Conservation (phyloP, 495 filamentous ascomycete genomes). For the Lineolata rhizophorae region DNA sequence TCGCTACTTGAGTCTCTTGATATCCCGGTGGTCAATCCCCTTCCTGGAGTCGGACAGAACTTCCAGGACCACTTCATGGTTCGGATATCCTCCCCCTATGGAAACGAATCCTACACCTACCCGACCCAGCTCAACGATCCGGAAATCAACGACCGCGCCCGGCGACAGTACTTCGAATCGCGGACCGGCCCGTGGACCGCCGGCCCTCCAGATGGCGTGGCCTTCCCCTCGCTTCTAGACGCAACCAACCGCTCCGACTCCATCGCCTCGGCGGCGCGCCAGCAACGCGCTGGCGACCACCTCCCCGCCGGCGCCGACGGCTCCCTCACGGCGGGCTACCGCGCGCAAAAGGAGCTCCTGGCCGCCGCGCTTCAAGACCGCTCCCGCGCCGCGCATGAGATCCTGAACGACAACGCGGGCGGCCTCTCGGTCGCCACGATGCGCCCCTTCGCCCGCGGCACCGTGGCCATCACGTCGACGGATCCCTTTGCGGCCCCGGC, state of each 20-base stretch:
- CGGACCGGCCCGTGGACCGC: conserved; percentile 28
- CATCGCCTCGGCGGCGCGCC: too few relatives aligned
- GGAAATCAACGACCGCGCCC: conserved; percentile 27
- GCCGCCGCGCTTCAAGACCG: conserved; percentile 37
- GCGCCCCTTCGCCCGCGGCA: conserved; percentile 21
- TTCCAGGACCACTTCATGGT: conserved; percentile 21
- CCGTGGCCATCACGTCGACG: conserved; percentile 6
- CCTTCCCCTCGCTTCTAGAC: too few relatives aligned
- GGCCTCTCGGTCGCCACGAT: conserved; percentile 37
- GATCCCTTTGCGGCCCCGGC: conserved; percentile 5
- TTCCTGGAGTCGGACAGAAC: conserved; percentile 23
- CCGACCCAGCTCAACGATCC: conserved; percentile 34
- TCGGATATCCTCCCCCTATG: too few relatives aligned
- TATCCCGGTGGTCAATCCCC: conserved; percentile 7
- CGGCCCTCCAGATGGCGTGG: conserved; percentile 31
- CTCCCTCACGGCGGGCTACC: too few relatives aligned
- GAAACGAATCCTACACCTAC: too few relatives aligned
- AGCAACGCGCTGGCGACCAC: too few relatives aligned
- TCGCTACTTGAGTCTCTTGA: conserved; percentile 8
- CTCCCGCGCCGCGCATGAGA: conserved; percentile 32
- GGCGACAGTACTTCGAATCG: conserved; percentile 29
- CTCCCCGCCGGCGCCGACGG: too few relatives aligned
- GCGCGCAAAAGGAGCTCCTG: conserved; percentile 29
- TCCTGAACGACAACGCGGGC: conserved; percentile 31
- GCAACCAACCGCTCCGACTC: too few relatives aligned